A percentile compares a stretch with the other conserved stretches of the same genome.
phyloP scores from a whole-genome alignment of 306 rosid genomes.

The Sindora glabra region DNA sequence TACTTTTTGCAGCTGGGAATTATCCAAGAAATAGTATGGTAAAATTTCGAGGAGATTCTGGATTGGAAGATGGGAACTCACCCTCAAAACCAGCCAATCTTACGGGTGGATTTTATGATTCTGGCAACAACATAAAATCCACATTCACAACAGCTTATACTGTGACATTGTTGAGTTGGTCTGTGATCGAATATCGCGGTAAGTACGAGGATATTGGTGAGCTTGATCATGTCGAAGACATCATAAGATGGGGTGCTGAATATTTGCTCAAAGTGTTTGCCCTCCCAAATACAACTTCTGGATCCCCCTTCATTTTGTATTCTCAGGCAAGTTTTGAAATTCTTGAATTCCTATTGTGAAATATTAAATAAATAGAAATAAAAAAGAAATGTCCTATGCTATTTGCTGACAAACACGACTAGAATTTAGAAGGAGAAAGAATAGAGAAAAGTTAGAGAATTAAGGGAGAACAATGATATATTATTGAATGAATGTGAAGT shows the following conservation, averaged over 20 bases:
- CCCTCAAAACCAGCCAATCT: conserved; percentile 26
- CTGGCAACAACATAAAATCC: conserved; percentile 79
- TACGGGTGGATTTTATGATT: conserved; percentile 82
- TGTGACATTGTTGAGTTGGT: conserved; percentile 76
- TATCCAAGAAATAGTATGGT: conserved; percentile 54
- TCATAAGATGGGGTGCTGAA: conserved; percentile 80
- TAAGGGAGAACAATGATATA: no score
- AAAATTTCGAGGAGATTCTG: conserved; percentile 66
- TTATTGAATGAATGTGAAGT: no score
- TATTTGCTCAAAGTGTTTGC: conserved; percentile 58
- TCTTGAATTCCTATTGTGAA: neutral
- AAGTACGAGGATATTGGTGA: conserved; percentile 59
- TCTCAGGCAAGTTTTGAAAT: conserved; percentile 48
- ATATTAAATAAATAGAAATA: neutral
- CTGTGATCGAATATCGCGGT: conserved; percentile 59
- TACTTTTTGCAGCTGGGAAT: conserved; percentile 44
- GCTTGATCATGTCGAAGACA: conserved; percentile 71
- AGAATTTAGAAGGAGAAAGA: no score
- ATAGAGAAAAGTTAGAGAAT: no score
- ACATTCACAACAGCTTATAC: conserved; percentile 81
- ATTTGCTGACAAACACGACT: no score
- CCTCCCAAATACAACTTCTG: conserved; percentile 30
- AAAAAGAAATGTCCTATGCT: neutral
- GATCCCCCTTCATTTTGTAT: conserved; percentile 37
- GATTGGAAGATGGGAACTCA: conserved; percentile 52